Percentiles rank a stretch among this genome's conserved stretches.
Evolutionary conservation across 768 basidiomycete species (phyloP).

Genomic region (Hemileccinum rubropunctum): DNA sequence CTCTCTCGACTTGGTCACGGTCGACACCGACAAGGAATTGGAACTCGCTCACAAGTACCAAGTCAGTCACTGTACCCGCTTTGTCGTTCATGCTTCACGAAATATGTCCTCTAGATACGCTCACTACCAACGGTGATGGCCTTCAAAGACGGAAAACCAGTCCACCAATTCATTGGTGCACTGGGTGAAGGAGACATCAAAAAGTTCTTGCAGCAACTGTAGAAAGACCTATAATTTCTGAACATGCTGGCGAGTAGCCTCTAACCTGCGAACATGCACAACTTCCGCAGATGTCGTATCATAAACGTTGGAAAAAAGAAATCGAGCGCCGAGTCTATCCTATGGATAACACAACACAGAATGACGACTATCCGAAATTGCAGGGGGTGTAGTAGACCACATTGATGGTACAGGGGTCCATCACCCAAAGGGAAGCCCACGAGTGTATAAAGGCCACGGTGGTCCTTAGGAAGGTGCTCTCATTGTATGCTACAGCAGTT

Average conservation of each 20-base stretch:
- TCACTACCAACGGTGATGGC: conserved; percentile 80
- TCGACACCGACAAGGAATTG: conserved; percentile 57
- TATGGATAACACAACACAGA: conserved; percentile 10
- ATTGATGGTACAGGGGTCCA: too few relatives aligned
- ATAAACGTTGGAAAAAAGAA: conserved; percentile 3
- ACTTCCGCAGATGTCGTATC: conserved; percentile 3
- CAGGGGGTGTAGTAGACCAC: conserved; percentile 9
- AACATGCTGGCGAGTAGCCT: neutral
- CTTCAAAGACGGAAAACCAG: conserved; percentile 59
- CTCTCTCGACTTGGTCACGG: conserved; percentile 67
- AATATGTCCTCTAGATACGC: conserved; percentile 47
- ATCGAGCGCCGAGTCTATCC: conserved; percentile 1
- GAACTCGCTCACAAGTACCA: conserved; percentile 50
- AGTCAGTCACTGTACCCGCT: conserved; percentile 26
- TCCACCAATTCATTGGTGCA: conserved; percentile 65
- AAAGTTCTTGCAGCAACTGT: conserved; percentile 44
- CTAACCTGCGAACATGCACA: neutral
- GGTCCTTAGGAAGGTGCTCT: neutral
- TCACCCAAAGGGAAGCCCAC: too few relatives aligned
- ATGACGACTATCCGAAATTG: conserved; percentile 7
- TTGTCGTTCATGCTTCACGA: neutral
- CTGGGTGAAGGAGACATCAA: conserved; percentile 42
- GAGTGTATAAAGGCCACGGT: too few relatives aligned
- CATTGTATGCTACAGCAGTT: conserved; percentile 64
- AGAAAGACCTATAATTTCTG: neutral